These are phyloP conservation scores for Populus simonii DNA, from an alignment of 345 rosid genomes.

Conservation along the genomic window DNA sequence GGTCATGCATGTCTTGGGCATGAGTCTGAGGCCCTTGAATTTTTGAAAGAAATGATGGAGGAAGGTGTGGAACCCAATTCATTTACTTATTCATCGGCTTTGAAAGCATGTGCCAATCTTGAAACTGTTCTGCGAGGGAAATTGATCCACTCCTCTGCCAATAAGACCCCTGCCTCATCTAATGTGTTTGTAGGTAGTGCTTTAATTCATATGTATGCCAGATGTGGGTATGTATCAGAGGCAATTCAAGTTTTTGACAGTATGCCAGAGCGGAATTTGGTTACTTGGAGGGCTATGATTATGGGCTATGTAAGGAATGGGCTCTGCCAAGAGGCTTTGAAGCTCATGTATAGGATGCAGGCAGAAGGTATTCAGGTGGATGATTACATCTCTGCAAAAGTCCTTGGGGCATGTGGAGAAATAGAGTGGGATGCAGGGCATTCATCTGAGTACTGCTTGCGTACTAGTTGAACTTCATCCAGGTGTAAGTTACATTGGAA, in stretches of 20 bases:
- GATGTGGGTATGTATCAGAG: constrained; percentile 71
- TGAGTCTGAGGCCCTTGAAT: constrained; percentile 65
- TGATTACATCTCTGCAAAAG: constrained; percentile 59
- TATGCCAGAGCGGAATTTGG: constrained; percentile 70
- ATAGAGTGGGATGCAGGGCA: constrained; percentile 39
- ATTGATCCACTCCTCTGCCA: constrained; percentile 75
- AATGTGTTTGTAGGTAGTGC: constrained; percentile 86
- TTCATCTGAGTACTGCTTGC: constrained; percentile 38
- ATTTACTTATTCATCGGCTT: constrained; percentile 72
- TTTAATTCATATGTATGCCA: constrained; percentile 77
- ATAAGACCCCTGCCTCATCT: constrained; percentile 53
- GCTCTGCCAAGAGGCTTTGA: constrained; percentile 70
- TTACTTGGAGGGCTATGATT: constrained; percentile 83
- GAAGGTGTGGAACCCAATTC: constrained; percentile 85
- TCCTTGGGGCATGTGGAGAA: constrained; percentile 65
- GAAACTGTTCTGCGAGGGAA: constrained; percentile 56
- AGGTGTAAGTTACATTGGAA: neutral
- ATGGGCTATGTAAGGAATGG: constrained; percentile 75
- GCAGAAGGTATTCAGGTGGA: constrained; percentile 76
- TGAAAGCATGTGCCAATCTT: constrained; percentile 83
- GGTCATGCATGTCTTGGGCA: constrained; percentile 71
- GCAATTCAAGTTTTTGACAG: constrained; percentile 68
- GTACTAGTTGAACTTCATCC: constrained; percentile 30
- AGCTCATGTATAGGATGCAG: constrained; percentile 75
- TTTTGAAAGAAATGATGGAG: constrained; percentile 77